Evolutionary conservation across 2,329 filamentous ascomycete genomes (phyloP).

Genomic region (Fusarium camptoceras): DNA sequence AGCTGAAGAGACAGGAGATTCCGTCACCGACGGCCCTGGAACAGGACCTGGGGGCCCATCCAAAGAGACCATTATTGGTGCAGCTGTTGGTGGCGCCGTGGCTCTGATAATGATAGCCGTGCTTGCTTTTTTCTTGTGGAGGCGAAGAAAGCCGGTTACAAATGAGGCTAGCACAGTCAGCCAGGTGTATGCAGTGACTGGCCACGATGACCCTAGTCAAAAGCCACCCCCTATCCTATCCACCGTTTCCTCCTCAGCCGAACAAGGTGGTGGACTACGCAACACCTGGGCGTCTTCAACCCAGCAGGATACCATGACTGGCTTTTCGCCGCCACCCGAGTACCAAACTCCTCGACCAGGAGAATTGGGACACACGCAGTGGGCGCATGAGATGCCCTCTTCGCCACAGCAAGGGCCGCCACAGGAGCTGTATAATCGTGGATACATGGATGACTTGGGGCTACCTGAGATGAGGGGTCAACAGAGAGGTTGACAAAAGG

Average conservation of each 20-base stretch:
- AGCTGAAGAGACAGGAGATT: neutral
- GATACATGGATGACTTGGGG: too few species aligned
- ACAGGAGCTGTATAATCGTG: neutral
- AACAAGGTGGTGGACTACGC: neutral
- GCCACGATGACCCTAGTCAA: neutral
- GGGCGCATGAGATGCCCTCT: neutral
- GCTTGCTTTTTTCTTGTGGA: neutral
- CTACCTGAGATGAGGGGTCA: too few species aligned
- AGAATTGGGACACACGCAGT: neutral
- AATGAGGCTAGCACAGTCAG: neutral
- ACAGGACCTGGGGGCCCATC: neutral
- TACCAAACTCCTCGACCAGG: neutral
- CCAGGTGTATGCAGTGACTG: neutral
- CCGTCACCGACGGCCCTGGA: too few species aligned
- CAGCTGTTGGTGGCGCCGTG: neutral
- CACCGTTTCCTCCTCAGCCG: neutral
- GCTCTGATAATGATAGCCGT: neutral
- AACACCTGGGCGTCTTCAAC: neutral
- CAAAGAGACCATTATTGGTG: neutral
- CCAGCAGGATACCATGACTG: neutral
- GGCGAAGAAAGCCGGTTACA: neutral
- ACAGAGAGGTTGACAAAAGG: too few species aligned
- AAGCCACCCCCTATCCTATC: neutral
- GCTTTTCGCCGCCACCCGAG: neutral
- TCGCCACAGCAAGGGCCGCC: neutral